These are phyloP conservation scores for Royoungia palumana DNA, from an alignment of 768 basidiomycete genomes.

Conservation along the genomic window DNA sequence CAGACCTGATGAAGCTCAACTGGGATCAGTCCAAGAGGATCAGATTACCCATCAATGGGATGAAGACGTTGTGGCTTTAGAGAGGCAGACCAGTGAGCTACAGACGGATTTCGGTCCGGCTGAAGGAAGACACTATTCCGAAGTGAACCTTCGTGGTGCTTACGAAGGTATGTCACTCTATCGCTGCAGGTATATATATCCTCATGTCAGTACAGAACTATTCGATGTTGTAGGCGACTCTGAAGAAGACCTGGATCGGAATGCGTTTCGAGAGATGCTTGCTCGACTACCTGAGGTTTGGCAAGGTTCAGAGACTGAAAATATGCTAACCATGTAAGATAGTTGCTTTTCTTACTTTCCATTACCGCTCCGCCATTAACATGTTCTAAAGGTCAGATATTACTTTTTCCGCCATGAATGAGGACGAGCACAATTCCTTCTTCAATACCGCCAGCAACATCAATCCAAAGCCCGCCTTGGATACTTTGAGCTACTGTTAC, in stretches of 20 bases:
- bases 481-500: constrained; percentile 47
- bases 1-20: constrained; percentile 12
- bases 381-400: constrained; percentile 53
- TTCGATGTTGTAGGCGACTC: constrained; percentile 31
- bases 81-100: constrained; percentile 24
- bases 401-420: constrained; percentile 50
- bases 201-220: constrained; percentile 36
- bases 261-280: constrained; percentile 45
- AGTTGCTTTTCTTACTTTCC: background rate
- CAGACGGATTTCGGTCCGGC: constrained; percentile 42
- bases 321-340: constrained; percentile 60
- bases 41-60: constrained; percentile 35
- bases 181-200: background rate
- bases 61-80: constrained; percentile 38
- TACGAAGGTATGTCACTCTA: constrained; percentile 51
- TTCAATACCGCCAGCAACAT: constrained; percentile 58
- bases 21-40: background rate
- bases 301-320: constrained; percentile 44
- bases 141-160: constrained; percentile 47
- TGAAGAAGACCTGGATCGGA: constrained; percentile 34
- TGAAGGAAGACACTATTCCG: constrained; percentile 41
- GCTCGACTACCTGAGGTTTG: constrained; percentile 56
- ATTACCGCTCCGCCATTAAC: background rate
- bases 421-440: constrained; percentile 40
- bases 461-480: constrained; percentile 50